A percentile compares a stretch with the other conserved stretches of the same genome.
Evolutionary conservation across 306 rosid species (phyloP).

Genomic region (Casuarina cunninghamiana): DNA sequence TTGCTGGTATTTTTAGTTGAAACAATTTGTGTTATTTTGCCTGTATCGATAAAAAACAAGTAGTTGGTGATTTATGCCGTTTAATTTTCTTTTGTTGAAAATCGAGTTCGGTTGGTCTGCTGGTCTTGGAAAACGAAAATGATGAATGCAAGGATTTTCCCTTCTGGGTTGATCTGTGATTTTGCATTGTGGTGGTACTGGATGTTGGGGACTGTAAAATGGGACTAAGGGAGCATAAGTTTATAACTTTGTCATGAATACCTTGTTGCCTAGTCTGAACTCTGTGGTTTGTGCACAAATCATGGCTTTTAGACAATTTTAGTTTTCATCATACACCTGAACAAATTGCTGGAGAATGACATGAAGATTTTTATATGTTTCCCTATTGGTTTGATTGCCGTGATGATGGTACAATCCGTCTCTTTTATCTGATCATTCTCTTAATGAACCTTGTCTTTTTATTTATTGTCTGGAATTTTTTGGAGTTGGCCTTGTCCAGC

Average conservation of each 20-base stretch:
- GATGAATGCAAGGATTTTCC: slow-evolving; percentile 15
- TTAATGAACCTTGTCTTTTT: not conserved
- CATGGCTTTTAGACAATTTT: too few relatives aligned
- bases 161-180: too few relatives aligned
- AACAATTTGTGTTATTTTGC: too few relatives aligned
- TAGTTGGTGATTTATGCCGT: too few relatives aligned
- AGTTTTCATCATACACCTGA: too few relatives aligned
- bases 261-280: too few relatives aligned
- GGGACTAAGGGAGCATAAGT: not conserved
- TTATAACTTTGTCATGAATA: not conserved
- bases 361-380: slow-evolving; percentile 35
- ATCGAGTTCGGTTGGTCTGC: not conserved
- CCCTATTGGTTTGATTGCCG: slow-evolving; percentile 66
- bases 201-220: slow-evolving; percentile 27
- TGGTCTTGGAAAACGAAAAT: slow-evolving; percentile 28
- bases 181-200: too few relatives aligned
- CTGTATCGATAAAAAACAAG: too few relatives aligned
- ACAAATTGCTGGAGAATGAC: slow-evolving; percentile 28
- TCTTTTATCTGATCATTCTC: slow-evolving; percentile 7
- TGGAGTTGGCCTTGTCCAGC: too few relatives aligned
- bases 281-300: too few relatives aligned
- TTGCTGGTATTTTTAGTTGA: too few relatives aligned
- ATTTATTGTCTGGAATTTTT: not conserved
- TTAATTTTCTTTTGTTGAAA: not conserved
- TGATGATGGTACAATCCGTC: slow-evolving; percentile 32